phyloP scores from a whole-genome alignment of 1,139 yeast species.

The Candida albicans region DNA sequence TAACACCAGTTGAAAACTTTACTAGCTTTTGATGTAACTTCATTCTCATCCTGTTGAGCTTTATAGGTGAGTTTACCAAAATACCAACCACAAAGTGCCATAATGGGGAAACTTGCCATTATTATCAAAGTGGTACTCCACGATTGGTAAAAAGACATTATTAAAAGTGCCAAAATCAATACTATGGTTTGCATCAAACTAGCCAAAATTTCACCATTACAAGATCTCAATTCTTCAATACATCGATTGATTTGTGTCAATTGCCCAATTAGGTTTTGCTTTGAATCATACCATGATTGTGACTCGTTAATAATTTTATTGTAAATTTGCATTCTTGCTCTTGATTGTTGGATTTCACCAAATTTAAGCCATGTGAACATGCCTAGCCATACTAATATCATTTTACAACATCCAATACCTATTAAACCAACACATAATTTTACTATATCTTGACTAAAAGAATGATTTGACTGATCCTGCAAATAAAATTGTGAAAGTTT shows the following conservation, averaged over 20 bases:
- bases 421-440: constrained; percentile 54
- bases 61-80: constrained; percentile 54
- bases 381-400: constrained; percentile 55
- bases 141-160: constrained; percentile 71
- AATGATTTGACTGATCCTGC: constrained; percentile 21
- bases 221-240: constrained; percentile 72
- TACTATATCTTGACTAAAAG: constrained; percentile 46
- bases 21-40: constrained; percentile 54
- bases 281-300: constrained; percentile 61
- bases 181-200: constrained; percentile 51
- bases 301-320: constrained; percentile 22
- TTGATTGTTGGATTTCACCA: constrained; percentile 69
- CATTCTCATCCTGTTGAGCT: constrained; percentile 59
- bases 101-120: constrained; percentile 69
- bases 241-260: constrained; percentile 69
- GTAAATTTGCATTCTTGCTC: constrained; percentile 52
- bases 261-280: constrained; percentile 57
- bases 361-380: constrained; percentile 63
- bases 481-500: constrained; percentile 41
- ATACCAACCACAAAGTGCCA: constrained; percentile 48
- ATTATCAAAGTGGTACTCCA: constrained; percentile 84
- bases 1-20: constrained; percentile 71
- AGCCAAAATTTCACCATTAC: constrained; percentile 69
- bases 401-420: constrained; percentile 55
- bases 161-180: constrained; percentile 55